phyloP scores from a whole-genome alignment of 2,329 filamentous ascomycete genomes.

The Botrytis fabae region DNA sequence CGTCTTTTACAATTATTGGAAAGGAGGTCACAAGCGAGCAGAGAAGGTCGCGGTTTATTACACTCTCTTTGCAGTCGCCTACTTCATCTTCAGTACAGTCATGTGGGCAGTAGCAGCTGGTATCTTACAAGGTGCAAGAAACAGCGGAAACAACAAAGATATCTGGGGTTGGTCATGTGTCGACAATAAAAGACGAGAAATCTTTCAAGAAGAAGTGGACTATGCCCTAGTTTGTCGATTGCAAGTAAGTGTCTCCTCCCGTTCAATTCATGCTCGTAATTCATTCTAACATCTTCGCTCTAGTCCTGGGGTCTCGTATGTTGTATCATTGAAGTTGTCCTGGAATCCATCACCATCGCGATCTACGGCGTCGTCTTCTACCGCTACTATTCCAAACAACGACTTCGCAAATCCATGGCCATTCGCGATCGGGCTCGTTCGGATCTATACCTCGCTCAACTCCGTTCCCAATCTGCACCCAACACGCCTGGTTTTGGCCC shows the following conservation, averaged over 20 bases:
- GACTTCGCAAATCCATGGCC: constrained; percentile 95
- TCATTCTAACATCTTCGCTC: constrained; percentile 21
- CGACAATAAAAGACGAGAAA: constrained; percentile 74
- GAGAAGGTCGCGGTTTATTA: constrained; percentile 96
- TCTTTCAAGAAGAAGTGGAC: constrained; percentile 79
- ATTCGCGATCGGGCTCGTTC: constrained; percentile 89
- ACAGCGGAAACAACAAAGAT: constrained; percentile 75
- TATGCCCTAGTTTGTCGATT: constrained; percentile 91
- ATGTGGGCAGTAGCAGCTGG: constrained; percentile 90
- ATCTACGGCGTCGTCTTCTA: constrained; percentile 97
- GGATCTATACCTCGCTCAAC: constrained; percentile 88
- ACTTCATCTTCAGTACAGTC: constrained; percentile 89
- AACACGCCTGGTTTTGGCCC: constrained; percentile 89
- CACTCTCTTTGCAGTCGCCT: constrained; percentile 86
- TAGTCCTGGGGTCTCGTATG: constrained; percentile 96
- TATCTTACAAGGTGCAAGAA: constrained; percentile 75
- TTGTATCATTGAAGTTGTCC: constrained; percentile 93
- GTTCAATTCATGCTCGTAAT: not conserved
- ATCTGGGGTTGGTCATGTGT: constrained; percentile 99
- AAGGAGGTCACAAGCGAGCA: constrained; percentile 81
- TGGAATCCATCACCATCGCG: constrained; percentile 86
- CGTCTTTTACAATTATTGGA: constrained; percentile 84
- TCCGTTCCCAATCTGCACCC: constrained; percentile 82
- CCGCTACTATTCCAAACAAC: constrained; percentile 94
- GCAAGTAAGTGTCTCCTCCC: constrained; percentile 55